These are phyloP conservation scores for Arabidopsis lyrata DNA, from an alignment of 441 rosid genomes.

Conservation along the genomic window DNA sequence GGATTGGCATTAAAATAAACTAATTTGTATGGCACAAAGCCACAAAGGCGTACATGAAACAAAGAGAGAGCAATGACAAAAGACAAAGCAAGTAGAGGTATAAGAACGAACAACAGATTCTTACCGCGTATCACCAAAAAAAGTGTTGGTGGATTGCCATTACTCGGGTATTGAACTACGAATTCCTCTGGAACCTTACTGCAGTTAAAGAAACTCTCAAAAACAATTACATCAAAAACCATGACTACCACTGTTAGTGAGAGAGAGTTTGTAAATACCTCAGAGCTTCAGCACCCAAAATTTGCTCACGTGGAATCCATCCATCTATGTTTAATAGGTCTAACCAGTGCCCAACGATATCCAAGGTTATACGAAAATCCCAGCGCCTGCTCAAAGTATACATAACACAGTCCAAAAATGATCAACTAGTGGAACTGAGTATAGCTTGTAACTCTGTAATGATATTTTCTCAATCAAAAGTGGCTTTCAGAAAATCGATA, in stretches of 20 bases:
- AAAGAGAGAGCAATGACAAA: slow-evolving; percentile 15
- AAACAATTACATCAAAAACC: slow-evolving; percentile 31
- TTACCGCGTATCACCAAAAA: slow-evolving; percentile 91
- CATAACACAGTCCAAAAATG: slow-evolving; percentile 29
- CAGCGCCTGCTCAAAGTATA: slow-evolving; percentile 57
- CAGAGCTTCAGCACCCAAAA: slow-evolving; percentile 95
- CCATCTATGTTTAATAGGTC: slow-evolving; percentile 47
- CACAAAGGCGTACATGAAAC: slow-evolving; percentile 4
- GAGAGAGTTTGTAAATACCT: slow-evolving; percentile 55
- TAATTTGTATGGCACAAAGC: slow-evolving; percentile 17
- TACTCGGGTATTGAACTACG: slow-evolving; percentile 85
- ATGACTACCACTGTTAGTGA: slow-evolving; percentile 30
- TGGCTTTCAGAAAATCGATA: slow-evolving; percentile 12
- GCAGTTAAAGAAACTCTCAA: slow-evolving; percentile 55
- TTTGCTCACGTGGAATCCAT: slow-evolving; percentile 99
- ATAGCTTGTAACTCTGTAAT: slow-evolving; percentile 33
- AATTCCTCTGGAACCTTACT: slow-evolving; percentile 96
- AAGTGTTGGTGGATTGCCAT: slow-evolving; percentile 97
- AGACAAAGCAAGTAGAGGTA: neutral
- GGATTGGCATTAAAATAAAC: slow-evolving; percentile 10
- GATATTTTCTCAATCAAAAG: slow-evolving; percentile 9
- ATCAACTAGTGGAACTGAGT: slow-evolving; percentile 37
- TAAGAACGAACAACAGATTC: slow-evolving; percentile 12
- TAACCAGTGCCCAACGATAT: slow-evolving; percentile 46
- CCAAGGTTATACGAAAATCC: slow-evolving; percentile 46